A percentile compares a stretch with the other conserved stretches of the same genome.
Conservation (phyloP, 306 rosid genomes). For the Vachellia pachyceras region DNA sequence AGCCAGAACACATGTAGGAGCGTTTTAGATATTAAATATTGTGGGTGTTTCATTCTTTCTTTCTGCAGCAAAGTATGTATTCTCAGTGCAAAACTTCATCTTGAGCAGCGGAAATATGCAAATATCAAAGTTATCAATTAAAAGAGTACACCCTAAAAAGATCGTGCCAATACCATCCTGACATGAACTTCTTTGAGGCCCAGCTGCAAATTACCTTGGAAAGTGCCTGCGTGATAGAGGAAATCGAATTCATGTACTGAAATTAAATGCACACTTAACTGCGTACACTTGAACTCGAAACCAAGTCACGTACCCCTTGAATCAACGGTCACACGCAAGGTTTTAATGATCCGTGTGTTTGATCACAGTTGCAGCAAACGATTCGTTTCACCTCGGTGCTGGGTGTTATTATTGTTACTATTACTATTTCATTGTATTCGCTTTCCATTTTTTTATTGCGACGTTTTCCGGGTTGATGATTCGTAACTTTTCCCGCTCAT, state of each 20-base stretch:
- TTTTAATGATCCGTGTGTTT: neutral
- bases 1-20: neutral
- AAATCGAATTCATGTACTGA: neutral
- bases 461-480: too few species aligned
- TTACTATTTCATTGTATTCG: too few species aligned
- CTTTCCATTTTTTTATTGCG: too few species aligned
- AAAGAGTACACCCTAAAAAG: too few species aligned
- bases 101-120: neutral
- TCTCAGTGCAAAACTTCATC: neutral
- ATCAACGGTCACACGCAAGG: too few species aligned
- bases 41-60: neutral
- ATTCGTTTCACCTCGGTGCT: too few species aligned
- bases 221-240: conserved; percentile 57
- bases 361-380: too few species aligned
- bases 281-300: too few species aligned
- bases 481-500: too few species aligned
- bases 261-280: neutral
- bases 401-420: too few species aligned
- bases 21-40: conserved; percentile 2
- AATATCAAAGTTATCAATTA: neutral
- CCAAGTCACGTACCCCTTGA: too few species aligned
- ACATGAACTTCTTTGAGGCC: conserved; percentile 89
- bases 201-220: conserved; percentile 82
- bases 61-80: neutral
- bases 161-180: conserved; percentile 68